A percentile compares a stretch with the other conserved stretches of the same genome.
Evolutionary conservation across 225 moss, liverwort and hornwort genomes (phyloP).

Genomic region (Takakia lepidozioides): DNA sequence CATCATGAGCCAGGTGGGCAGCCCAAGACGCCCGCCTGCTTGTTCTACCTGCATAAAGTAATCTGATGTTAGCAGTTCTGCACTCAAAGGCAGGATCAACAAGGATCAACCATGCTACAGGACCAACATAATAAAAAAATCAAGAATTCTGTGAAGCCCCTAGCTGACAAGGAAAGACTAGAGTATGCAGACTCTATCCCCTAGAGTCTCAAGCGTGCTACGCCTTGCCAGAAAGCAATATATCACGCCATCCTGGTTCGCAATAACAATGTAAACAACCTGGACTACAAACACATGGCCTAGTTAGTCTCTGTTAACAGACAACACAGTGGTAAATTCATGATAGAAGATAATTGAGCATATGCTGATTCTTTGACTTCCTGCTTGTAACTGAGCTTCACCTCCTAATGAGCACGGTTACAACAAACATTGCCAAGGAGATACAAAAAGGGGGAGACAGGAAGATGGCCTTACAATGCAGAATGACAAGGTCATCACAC

Average conservation of each 20-base stretch:
- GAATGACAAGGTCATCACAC: slow-evolving; percentile 36
- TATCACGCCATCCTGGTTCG: no score
- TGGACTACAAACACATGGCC: no score
- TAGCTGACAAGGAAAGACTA: neutral
- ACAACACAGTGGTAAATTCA: neutral
- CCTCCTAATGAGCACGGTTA: neutral
- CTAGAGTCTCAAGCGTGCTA: neutral
- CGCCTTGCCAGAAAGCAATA: no score
- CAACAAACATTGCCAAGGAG: neutral
- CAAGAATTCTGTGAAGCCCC: neutral
- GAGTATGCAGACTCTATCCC: neutral
- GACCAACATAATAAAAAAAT: neutral
- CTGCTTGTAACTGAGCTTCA: no score
- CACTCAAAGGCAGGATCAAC: neutral
- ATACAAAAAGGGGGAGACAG: neutral
- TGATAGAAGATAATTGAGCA: neutral
- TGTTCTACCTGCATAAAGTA: slow-evolving; percentile 39
- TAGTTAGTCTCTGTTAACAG: neutral
- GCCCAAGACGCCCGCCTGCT: slow-evolving; percentile 70
- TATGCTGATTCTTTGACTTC: no score
- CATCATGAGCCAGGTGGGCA: slow-evolving; percentile 71
- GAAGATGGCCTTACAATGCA: slow-evolving; percentile 26
- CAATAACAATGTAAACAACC: no score
- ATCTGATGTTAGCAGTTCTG: neutral
- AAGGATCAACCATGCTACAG: neutral